Evolutionary conservation across 2,329 filamentous ascomycete genomes (phyloP).

Genomic region (Microcyclosporella mali): DNA sequence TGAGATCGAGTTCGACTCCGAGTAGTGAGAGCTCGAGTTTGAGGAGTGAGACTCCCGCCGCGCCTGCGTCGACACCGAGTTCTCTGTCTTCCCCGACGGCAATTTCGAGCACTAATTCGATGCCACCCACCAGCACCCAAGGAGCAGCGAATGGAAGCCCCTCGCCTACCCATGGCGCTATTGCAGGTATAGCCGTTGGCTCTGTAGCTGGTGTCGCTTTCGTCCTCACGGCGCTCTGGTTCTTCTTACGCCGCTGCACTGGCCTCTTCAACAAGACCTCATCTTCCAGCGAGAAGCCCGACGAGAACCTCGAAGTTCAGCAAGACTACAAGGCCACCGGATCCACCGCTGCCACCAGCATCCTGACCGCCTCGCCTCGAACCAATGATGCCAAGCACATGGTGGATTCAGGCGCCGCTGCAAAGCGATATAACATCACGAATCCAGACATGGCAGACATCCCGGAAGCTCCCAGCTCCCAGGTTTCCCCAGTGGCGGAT

Average conservation of each 20-base stretch:
- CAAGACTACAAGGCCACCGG: not conserved
- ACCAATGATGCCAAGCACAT: not conserved
- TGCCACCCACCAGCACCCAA: no score
- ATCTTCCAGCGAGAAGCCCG: not conserved
- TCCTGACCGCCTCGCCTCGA: not conserved
- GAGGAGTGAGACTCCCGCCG: no score
- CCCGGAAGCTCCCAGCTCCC: not conserved
- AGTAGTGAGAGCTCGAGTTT: not conserved
- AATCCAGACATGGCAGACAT: not conserved
- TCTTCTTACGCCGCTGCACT: not conserved
- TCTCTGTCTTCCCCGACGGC: no score
- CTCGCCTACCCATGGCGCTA: not conserved
- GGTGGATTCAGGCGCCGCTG: not conserved
- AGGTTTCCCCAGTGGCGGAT: not conserved
- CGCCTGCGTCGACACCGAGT: no score
- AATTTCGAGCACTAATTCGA: no score
- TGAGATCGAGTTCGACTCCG: not conserved
- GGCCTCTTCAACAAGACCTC: no score
- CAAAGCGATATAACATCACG: not conserved
- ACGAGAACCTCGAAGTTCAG: not conserved
- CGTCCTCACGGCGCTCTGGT: constrained; percentile 4
- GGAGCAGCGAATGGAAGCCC: no score
- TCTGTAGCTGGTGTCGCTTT: constrained; percentile 1
- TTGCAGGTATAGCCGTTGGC: constrained; percentile 3
- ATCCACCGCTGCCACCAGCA: not conserved